A percentile compares a stretch with the other conserved stretches of the same genome.
These are phyloP conservation scores for Bondarzewia mesenterica DNA, from an alignment of 1,284 basidiomycete species.

Conservation along the genomic window DNA sequence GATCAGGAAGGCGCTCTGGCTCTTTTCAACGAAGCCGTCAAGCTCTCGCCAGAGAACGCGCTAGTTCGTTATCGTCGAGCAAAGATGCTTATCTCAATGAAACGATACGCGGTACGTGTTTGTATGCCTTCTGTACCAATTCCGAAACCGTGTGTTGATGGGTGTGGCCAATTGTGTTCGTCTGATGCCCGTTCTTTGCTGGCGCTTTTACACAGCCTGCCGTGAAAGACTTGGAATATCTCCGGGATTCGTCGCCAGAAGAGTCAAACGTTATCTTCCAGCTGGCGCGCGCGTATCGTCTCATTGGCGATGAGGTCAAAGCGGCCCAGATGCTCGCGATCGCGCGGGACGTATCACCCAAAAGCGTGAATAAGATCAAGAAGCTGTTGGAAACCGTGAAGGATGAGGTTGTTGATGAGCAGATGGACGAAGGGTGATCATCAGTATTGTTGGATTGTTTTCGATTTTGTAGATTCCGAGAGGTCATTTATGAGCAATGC, in stretches of 20 bases:
- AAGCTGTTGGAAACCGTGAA: slow-evolving; percentile 64
- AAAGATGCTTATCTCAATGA: slow-evolving; percentile 78
- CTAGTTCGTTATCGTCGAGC: slow-evolving; percentile 88
- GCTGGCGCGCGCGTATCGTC: slow-evolving; percentile 84
- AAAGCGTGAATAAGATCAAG: slow-evolving; percentile 69
- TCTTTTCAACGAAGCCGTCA: slow-evolving; percentile 74
- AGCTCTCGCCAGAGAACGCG: slow-evolving; percentile 73
- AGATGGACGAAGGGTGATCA: slow-evolving; percentile 65
- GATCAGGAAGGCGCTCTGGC: slow-evolving; percentile 67
- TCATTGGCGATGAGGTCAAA: slow-evolving; percentile 70
- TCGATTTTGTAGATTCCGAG: not conserved
- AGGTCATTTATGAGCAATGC: not conserved
- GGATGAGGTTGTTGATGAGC: slow-evolving; percentile 52
- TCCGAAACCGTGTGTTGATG: slow-evolving; percentile 4
- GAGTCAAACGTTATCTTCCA: slow-evolving; percentile 94
- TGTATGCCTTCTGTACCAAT: slow-evolving; percentile 17
- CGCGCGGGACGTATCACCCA: slow-evolving; percentile 80
- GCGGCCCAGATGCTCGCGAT: slow-evolving; percentile 78
- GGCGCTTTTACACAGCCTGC: slow-evolving; percentile 47
- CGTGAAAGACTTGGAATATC: slow-evolving; percentile 68
- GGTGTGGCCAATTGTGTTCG: no score
- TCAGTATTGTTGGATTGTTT: not conserved
- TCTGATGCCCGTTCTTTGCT: not conserved
- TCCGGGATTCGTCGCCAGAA: slow-evolving; percentile 77
- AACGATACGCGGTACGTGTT: slow-evolving; percentile 69